These are phyloP conservation scores for Chionographis japonica DNA, from an alignment of 106 monocot species.

Conservation along the genomic window DNA sequence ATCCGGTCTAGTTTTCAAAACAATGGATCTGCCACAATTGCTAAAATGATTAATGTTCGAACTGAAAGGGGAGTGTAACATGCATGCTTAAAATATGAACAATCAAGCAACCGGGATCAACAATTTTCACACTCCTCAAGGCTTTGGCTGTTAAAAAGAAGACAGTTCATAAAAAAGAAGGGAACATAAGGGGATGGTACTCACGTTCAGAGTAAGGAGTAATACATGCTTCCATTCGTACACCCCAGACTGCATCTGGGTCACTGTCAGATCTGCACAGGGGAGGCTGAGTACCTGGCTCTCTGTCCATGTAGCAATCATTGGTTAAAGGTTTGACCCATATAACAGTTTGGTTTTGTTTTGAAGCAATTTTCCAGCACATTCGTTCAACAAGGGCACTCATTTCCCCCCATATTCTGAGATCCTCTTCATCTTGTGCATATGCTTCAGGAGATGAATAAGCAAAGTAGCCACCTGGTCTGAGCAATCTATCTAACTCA, in stretches of 20 bases:
- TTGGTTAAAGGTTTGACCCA: slow-evolving; percentile 91
- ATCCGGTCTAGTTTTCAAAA: no score
- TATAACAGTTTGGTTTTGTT: slow-evolving; percentile 84
- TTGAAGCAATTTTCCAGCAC: slow-evolving; percentile 91
- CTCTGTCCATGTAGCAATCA: slow-evolving; percentile 70
- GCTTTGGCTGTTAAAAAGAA: neutral
- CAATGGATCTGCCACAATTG: no score
- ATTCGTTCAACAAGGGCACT: slow-evolving; percentile 78
- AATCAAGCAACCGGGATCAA: no score
- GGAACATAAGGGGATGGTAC: slow-evolving; percentile 6
- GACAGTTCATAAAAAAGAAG: neutral
- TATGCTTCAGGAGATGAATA: slow-evolving; percentile 96
- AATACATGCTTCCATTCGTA: slow-evolving; percentile 79
- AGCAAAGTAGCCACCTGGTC: slow-evolving; percentile 89
- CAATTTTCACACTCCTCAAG: no score
- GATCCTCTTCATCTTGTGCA: slow-evolving; percentile 91
- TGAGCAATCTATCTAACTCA: slow-evolving; percentile 80
- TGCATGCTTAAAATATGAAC: no score
- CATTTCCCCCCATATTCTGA: slow-evolving; percentile 84
- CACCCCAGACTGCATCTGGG: slow-evolving; percentile 83
- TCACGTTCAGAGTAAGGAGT: slow-evolving; percentile 81
- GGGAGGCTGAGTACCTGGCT: slow-evolving; percentile 63
- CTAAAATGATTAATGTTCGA: no score
- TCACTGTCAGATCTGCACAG: slow-evolving; percentile 66
- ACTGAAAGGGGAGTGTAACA: neutral